A percentile compares a stretch with the other conserved stretches of the same genome.
Conservation (phyloP, 129 eudicot species). For the Glebionis coronaria region DNA sequence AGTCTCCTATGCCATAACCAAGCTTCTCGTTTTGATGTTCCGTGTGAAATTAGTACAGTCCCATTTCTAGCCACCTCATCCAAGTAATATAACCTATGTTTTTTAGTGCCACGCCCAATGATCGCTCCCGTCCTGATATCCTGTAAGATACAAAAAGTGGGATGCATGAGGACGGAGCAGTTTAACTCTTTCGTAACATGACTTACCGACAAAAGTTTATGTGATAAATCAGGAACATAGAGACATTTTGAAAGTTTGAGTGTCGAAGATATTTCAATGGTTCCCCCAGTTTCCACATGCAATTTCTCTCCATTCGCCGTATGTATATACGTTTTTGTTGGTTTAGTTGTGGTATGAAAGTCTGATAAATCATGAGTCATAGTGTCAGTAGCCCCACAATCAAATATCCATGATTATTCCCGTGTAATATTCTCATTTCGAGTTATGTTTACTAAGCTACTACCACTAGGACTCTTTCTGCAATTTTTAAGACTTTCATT, state of each 20-base stretch:
- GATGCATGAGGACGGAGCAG: not conserved
- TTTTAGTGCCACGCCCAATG: not conserved
- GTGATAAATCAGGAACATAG: not conserved
- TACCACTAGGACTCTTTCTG: too few relatives aligned
- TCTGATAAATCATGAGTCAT: not conserved
- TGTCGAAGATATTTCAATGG: not conserved
- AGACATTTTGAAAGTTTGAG: not conserved
- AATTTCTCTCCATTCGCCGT: not conserved
- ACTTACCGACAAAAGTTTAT: not conserved
- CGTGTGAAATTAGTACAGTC: too few relatives aligned
- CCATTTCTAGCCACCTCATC: not conserved
- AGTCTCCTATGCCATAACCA: too few relatives aligned
- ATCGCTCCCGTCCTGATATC: not conserved
- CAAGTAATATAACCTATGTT: not conserved
- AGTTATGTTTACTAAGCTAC: too few relatives aligned
- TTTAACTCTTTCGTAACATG: not conserved
- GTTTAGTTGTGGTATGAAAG: not conserved
- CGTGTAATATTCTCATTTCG: too few relatives aligned
- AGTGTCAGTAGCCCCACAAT: too few relatives aligned
- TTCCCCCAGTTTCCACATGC: not conserved
- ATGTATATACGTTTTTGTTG: not conserved
- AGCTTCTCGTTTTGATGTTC: too few relatives aligned
- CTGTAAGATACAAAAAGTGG: not conserved
- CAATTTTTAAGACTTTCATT: too few relatives aligned
- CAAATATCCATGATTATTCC: too few relatives aligned